Percentiles rank a stretch among this genome's conserved stretches.
Evolutionary conservation across 495 filamentous ascomycete genomes (phyloP).

Genomic region (Aspergillus avenaceus): DNA sequence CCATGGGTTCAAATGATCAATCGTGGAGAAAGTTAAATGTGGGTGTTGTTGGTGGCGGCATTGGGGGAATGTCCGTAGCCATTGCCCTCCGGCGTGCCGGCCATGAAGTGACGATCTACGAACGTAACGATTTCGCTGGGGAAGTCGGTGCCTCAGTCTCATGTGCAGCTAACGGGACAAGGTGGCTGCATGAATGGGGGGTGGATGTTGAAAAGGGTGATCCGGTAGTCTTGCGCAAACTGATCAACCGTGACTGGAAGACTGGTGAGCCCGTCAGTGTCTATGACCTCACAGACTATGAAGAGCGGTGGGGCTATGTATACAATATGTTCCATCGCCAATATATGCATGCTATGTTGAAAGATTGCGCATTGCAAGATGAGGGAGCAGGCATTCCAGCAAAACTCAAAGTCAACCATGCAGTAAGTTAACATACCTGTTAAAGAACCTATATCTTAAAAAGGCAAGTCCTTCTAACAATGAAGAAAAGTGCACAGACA

Average conservation of each 20-base stretch:
- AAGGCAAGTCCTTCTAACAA: background rate
- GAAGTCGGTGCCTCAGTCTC: conserved; percentile 43
- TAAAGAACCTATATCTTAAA: background rate
- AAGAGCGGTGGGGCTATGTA: conserved; percentile 40
- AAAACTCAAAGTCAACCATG: conserved; percentile 39
- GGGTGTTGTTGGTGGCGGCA: conserved; percentile 3
- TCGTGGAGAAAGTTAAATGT: background rate
- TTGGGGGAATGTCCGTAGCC: conserved; percentile 60
- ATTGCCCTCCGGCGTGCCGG: conserved; percentile 62
- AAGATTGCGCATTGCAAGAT: conserved; percentile 40
- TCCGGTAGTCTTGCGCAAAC: conserved; percentile 41
- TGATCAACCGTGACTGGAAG: conserved; percentile 49
- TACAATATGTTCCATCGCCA: conserved; percentile 56
- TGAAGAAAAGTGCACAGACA: conserved; percentile 21
- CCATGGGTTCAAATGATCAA: background rate
- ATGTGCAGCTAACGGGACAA: conserved; percentile 42
- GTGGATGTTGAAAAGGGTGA: conserved; percentile 42
- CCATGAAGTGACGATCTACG: conserved; percentile 52
- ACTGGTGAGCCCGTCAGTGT: conserved; percentile 43
- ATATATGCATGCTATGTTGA: conserved; percentile 53
- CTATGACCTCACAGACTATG: conserved; percentile 41
- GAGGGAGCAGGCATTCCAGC: conserved; percentile 41
- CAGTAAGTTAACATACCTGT: conserved; percentile 14
- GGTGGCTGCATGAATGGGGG: conserved; percentile 44
- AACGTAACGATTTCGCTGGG: conserved; percentile 37